phyloP scores from a whole-genome alignment of 768 basidiomycete genomes.

The Lactifluus volemus region DNA sequence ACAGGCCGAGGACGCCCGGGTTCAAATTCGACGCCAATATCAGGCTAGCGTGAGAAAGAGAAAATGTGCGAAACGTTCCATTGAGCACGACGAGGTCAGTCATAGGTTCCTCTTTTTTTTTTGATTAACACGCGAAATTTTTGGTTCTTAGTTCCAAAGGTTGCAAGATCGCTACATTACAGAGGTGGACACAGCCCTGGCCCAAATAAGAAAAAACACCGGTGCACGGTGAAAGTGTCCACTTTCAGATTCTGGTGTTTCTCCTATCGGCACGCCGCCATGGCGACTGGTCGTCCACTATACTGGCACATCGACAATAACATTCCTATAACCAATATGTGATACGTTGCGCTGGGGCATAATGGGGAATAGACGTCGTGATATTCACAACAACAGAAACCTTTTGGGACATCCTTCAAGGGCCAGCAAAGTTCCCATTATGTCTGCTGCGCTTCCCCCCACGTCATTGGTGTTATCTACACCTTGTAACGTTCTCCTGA shows the following conservation, averaged over 20 bases:
- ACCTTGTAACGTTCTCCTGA: background rate
- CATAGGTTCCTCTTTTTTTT: background rate
- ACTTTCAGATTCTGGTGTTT: background rate
- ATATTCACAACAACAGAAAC: background rate
- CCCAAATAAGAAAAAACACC: constrained; percentile 52
- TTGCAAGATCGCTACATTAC: constrained; percentile 51
- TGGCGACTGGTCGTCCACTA: background rate
- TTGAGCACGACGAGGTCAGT: constrained; percentile 62
- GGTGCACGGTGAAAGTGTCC: constrained; percentile 19
- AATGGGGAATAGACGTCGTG: background rate
- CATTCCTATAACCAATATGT: background rate
- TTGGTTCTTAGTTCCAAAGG: constrained; percentile 62
- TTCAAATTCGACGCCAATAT: constrained; percentile 67
- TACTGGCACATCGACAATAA: background rate
- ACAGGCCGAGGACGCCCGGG: constrained; percentile 66
- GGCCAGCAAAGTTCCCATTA: background rate
- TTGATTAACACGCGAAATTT: background rate
- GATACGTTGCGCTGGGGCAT: background rate
- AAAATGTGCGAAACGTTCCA: constrained; percentile 57
- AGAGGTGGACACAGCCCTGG: constrained; percentile 60
- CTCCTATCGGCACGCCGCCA: no score
- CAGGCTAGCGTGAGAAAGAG: constrained; percentile 59
- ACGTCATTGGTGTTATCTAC: background rate
- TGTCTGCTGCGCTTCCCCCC: background rate
- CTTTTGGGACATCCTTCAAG: background rate